Evolutionary conservation across 345 rosid genomes (phyloP).

Genomic region (Carallia brachiata): DNA sequence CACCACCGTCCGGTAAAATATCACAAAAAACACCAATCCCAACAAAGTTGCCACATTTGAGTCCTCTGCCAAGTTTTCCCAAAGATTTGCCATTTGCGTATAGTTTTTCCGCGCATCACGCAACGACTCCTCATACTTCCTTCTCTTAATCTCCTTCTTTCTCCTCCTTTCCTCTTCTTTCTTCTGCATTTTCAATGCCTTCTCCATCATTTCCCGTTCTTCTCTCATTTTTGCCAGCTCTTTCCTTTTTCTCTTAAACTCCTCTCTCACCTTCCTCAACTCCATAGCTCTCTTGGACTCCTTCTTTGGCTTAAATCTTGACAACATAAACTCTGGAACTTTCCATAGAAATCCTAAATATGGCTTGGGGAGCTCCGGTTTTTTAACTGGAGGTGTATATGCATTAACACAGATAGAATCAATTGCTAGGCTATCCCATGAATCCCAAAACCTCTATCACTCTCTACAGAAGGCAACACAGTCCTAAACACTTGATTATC

Average conservation of each 20-base stretch:
- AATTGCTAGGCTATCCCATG: conserved; percentile 67
- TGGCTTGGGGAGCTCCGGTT: conserved; percentile 63
- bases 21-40: conserved; percentile 71
- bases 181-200: conserved; percentile 50
- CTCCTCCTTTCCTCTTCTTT: conserved; percentile 59
- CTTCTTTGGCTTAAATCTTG: conserved; percentile 59
- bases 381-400: conserved; percentile 75
- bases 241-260: conserved; percentile 59
- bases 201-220: conserved; percentile 73
- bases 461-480: conserved; percentile 66
- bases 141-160: conserved; percentile 53
- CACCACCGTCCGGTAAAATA: conserved; percentile 78
- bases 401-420: conserved; percentile 72
- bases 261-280: conserved; percentile 62
- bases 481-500: conserved; percentile 78
- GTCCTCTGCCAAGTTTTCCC: conserved; percentile 69
- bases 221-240: conserved; percentile 51
- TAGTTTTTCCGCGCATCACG: conserved; percentile 55
- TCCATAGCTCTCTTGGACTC: conserved; percentile 62
- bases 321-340: conserved; percentile 56
- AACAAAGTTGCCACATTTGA: conserved; percentile 60
- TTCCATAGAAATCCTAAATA: conserved; percentile 75
- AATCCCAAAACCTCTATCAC: conserved; percentile 78
- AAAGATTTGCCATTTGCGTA: conserved; percentile 48
- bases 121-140: conserved; percentile 60